Percentiles rank a stretch among this genome's conserved stretches.
These are phyloP conservation scores for Aspergillus caelatus DNA, from an alignment of 2,329 filamentous ascomycete genomes.

Conservation along the genomic window DNA sequence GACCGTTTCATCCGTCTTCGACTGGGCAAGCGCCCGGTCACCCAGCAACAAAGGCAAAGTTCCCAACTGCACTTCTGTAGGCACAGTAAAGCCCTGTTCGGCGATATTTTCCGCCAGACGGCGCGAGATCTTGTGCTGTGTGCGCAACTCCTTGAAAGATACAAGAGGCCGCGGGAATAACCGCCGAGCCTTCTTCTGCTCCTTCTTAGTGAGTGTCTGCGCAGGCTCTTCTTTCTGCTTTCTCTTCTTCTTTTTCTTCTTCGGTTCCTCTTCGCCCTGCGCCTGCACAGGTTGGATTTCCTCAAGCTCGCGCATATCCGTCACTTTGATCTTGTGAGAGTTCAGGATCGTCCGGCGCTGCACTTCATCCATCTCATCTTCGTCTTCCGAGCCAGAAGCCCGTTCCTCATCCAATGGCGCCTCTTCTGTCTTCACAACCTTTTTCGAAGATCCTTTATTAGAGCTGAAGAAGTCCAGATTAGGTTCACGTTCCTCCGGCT, in stretches of 20 bases:
- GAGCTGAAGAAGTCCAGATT: slow-evolving; percentile 43
- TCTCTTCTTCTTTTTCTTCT: slow-evolving; percentile 60
- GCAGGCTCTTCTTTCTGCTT: slow-evolving; percentile 52
- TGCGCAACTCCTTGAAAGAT: slow-evolving; percentile 72
- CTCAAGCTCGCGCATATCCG: slow-evolving; percentile 64
- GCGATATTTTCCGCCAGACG: slow-evolving; percentile 76
- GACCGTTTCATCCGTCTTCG: slow-evolving; percentile 28
- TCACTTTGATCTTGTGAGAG: slow-evolving; percentile 82
- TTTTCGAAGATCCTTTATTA: slow-evolving; percentile 28
- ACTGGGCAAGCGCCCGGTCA: slow-evolving; percentile 47
- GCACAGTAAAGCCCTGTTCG: slow-evolving; percentile 81
- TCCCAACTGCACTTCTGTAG: slow-evolving; percentile 92
- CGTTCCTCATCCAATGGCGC: slow-evolving; percentile 25
- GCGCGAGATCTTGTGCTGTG: slow-evolving; percentile 71
- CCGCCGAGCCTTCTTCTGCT: slow-evolving; percentile 55
- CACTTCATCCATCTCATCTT: slow-evolving; percentile 60
- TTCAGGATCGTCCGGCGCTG: slow-evolving; percentile 74
- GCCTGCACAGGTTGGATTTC: slow-evolving; percentile 31
- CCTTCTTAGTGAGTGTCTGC: slow-evolving; percentile 48
- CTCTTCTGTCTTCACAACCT: slow-evolving; percentile 19
- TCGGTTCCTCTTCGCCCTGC: slow-evolving; percentile 41
- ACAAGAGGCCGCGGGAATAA: slow-evolving; percentile 79
- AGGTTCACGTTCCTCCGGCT: slow-evolving; percentile 27
- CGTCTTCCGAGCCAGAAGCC: slow-evolving; percentile 26
- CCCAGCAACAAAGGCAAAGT: slow-evolving; percentile 76